Percentiles rank a stretch among this genome's conserved stretches.
Conservation (phyloP, 768 basidiomycete species). For the Pisolithus tinctorius region DNA sequence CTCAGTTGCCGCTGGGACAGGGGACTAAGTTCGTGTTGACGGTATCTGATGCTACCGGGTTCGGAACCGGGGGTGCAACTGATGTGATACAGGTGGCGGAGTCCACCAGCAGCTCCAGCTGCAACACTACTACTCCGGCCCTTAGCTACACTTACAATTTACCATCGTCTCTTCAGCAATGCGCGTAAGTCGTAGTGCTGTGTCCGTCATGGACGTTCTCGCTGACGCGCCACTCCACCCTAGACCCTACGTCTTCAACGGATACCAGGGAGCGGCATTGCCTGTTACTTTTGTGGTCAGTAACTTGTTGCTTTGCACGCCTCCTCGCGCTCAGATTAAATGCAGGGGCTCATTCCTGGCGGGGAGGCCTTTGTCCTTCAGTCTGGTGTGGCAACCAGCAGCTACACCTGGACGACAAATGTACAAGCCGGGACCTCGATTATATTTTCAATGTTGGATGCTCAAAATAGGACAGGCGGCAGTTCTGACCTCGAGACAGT, state of each 20-base stretch:
- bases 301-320: neutral
- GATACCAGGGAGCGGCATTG: constrained; percentile 16
- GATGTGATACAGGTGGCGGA: constrained; percentile 39
- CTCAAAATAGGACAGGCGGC: constrained; percentile 48
- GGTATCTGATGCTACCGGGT: constrained; percentile 70
- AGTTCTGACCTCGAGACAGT: constrained; percentile 47
- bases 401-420: constrained; percentile 4
- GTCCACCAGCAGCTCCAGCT: constrained; percentile 33
- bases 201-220: neutral
- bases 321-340: neutral
- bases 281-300: constrained; percentile 50
- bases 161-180: constrained; percentile 46
- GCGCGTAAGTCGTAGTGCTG: constrained; percentile 28
- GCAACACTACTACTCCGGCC: constrained; percentile 42
- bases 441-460: constrained; percentile 35
- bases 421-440: too few species aligned
- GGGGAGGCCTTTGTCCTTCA: constrained; percentile 44
- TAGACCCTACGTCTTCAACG: constrained; percentile 43
- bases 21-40: constrained; percentile 42
- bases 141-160: constrained; percentile 43
- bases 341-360: constrained; percentile 56
- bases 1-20: constrained; percentile 35
- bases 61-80: constrained; percentile 22
- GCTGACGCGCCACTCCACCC: neutral
- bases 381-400: constrained; percentile 31